These are phyloP conservation scores for Tricholomella constricta DNA, from an alignment of 768 basidiomycete species.

Conservation along the genomic window DNA sequence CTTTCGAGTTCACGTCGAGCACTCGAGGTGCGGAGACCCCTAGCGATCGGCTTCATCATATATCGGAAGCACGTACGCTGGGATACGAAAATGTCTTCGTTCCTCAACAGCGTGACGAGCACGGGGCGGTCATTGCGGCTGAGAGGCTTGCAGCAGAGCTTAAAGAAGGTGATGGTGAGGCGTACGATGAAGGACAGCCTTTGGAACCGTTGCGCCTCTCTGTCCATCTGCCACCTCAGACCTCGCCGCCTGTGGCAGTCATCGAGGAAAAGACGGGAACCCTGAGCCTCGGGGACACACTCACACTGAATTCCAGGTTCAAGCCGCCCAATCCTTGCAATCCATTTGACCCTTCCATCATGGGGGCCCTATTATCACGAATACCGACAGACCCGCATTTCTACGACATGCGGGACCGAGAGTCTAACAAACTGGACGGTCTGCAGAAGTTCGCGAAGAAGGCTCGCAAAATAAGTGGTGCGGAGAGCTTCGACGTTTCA, in stretches of 20 bases:
- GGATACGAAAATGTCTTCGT: conserved; percentile 28
- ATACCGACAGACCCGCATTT: conserved; percentile 62
- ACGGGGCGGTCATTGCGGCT: conserved; percentile 53
- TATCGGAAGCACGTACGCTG: conserved; percentile 21
- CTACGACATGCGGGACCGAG: conserved; percentile 55
- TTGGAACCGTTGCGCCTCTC: conserved; percentile 33
- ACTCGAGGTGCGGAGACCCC: conserved; percentile 50
- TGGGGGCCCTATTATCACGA: conserved; percentile 64
- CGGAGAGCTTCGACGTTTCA: conserved; percentile 36
- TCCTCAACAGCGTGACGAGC: conserved; percentile 37
- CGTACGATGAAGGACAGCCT: conserved; percentile 29
- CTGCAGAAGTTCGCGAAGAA: conserved; percentile 75
- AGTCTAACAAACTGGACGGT: conserved; percentile 60
- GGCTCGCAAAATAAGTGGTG: conserved; percentile 43
- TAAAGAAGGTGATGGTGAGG: conserved; percentile 35
- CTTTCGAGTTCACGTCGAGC: conserved; percentile 77
- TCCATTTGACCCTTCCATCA: conserved; percentile 70
- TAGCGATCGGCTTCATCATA: conserved; percentile 28
- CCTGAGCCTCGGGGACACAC: conserved; percentile 64
- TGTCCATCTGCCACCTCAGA: conserved; percentile 21
- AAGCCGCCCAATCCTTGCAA: conserved; percentile 86
- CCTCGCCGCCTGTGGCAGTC: conserved; percentile 27
- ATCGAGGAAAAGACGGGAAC: conserved; percentile 65
- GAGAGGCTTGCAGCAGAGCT: conserved; percentile 56
- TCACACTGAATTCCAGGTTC: conserved; percentile 64